Conservation (phyloP, 176 grass and related monocot genomes). For the Areca catechu region DNA sequence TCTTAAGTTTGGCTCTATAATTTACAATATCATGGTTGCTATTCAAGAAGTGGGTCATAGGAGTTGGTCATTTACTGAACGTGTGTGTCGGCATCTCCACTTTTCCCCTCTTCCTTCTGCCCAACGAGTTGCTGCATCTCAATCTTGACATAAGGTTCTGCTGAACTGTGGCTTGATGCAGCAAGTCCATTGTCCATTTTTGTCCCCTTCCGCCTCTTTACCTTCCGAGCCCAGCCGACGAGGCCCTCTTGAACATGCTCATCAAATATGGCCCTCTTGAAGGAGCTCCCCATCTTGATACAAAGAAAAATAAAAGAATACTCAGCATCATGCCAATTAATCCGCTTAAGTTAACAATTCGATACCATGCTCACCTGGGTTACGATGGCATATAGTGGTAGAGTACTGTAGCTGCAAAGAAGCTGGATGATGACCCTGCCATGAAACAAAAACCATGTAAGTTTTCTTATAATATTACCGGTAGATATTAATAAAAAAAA, state of each 20-base stretch:
- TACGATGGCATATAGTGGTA: conserved; percentile 85
- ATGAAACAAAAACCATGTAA: not conserved
- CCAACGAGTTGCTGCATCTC: not conserved
- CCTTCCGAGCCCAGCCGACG: conserved; percentile 54
- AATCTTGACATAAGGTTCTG: not conserved
- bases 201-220: conserved; percentile 38
- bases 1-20: no score
- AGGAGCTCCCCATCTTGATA: conserved; percentile 70
- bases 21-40: no score
- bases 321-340: not conserved
- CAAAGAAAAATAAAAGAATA: conserved; percentile 1
- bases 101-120: conserved; percentile 1
- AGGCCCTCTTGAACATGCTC: conserved; percentile 75
- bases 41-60: no score
- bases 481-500: not conserved
- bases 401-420: conserved; percentile 87
- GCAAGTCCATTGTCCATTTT: not conserved
- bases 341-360: not conserved
- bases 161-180: not conserved
- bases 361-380: conserved; percentile 38
- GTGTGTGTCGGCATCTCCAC: not conserved
- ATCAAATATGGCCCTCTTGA: conserved; percentile 76
- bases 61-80: no score
- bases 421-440: conserved; percentile 62
- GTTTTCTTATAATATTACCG: not conserved